Evolutionary conservation across 2,329 filamentous ascomycete genomes (phyloP).

Genomic region (Onygenales sp.): DNA sequence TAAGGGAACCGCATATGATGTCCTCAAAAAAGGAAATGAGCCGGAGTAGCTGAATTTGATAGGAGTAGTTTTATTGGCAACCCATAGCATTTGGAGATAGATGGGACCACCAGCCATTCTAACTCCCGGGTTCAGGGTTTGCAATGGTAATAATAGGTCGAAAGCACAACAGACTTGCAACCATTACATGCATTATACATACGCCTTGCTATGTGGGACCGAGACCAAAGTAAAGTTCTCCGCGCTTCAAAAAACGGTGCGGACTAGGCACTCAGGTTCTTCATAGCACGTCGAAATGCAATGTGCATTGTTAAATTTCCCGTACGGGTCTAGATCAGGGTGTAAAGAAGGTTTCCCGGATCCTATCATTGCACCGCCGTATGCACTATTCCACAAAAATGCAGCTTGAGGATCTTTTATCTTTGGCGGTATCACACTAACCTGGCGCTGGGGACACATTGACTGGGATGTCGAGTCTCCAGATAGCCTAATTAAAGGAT

Average conservation of each 20-base stretch:
- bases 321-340: background rate
- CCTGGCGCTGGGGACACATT: background rate
- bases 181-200: constrained; percentile 3
- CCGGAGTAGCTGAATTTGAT: background rate
- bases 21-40: background rate
- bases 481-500: background rate
- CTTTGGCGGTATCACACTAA: background rate
- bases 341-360: background rate
- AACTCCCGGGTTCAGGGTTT: background rate
- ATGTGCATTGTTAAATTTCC: background rate
- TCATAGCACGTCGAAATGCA: background rate
- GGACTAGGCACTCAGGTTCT: background rate
- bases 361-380: background rate
- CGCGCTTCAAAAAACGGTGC: background rate
- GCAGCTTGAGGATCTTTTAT: background rate
- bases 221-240: background rate
- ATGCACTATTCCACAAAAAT: background rate
- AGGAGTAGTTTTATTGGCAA: constrained; percentile 1
- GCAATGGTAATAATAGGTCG: background rate
- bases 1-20: background rate
- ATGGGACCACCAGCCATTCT: background rate
- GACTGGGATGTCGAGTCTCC: background rate
- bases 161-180: background rate
- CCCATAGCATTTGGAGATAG: background rate
- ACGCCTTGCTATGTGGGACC: constrained; percentile 4